Conservation (phyloP, 768 basidiomycete species). For the Collybia sp. region DNA sequence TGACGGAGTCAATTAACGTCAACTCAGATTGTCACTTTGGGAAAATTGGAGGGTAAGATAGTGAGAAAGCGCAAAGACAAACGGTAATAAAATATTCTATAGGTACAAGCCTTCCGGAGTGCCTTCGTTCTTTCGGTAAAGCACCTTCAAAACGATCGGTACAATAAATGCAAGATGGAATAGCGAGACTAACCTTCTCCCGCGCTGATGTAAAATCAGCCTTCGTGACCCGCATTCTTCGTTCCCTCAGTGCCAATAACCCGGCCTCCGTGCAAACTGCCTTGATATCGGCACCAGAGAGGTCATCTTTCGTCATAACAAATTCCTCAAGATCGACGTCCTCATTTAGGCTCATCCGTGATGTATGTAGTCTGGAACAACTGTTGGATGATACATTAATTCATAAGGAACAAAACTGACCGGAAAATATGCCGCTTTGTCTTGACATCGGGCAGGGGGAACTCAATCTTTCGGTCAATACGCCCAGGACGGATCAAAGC, state of each 20-base stretch:
- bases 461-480: conserved; percentile 98
- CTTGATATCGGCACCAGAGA: conserved; percentile 98
- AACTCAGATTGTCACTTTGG: too few species aligned
- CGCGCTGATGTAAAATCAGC: conserved; percentile 85
- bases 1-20: too few species aligned
- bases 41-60: neutral
- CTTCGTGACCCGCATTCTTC: conserved; percentile 92
- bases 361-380: conserved; percentile 71
- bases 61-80: conserved; percentile 8
- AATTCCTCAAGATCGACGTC: conserved; percentile 97
- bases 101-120: conserved; percentile 87
- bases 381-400: conserved; percentile 4
- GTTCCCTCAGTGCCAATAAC: conserved; percentile 86
- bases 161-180: neutral
- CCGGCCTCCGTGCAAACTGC: conserved; percentile 99
- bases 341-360: conserved; percentile 83
- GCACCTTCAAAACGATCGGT: conserved; percentile 38
- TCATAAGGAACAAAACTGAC: conserved; percentile 28
- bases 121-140: conserved; percentile 98
- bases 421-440: conserved; percentile 99
- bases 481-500: conserved; percentile 97
- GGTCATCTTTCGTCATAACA: conserved; percentile 91
- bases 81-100: conserved; percentile 29
- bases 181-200: conserved; percentile 68
- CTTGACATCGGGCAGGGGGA: conserved; percentile 96